A percentile compares a stretch with the other conserved stretches of the same genome.
Evolutionary conservation across 2,329 filamentous ascomycete species (phyloP).

Genomic region (Emmonsiellopsis sp.): DNA sequence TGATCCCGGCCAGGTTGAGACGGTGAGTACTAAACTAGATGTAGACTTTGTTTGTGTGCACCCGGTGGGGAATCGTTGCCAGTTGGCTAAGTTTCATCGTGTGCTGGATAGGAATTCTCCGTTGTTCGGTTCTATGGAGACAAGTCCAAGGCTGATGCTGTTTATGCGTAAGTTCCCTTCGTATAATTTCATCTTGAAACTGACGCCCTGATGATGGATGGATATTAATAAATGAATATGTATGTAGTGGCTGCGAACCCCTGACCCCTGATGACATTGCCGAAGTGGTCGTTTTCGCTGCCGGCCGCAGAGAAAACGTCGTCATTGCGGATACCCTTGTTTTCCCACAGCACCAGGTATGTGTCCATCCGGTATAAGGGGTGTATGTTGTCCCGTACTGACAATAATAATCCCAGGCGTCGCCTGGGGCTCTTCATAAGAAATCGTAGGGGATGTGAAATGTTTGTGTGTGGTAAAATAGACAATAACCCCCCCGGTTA

Average conservation of each 20-base stretch:
- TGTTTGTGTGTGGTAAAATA: too few relatives aligned
- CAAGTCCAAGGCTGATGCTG: conserved; percentile 78
- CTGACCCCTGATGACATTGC: conserved; percentile 86
- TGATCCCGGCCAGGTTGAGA: conserved; percentile 89
- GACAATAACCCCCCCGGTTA: too few relatives aligned
- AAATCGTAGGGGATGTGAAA: too few relatives aligned
- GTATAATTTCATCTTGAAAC: background rate
- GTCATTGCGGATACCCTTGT: conserved; percentile 80
- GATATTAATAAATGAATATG: background rate
- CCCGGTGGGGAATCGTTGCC: too few relatives aligned
- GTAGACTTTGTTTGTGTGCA: background rate
- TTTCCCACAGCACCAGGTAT: conserved; percentile 82
- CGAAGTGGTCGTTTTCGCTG: conserved; percentile 79
- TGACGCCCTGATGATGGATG: background rate
- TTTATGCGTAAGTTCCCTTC: conserved; percentile 60
- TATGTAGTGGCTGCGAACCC: conserved; percentile 60
- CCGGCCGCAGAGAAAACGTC: conserved; percentile 77
- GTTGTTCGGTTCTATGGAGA: conserved; percentile 83
- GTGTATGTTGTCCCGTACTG: background rate
- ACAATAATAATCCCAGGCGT: background rate
- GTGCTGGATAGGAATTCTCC: conserved; percentile 62
- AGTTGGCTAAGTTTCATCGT: too few relatives aligned
- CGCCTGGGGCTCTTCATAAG: too few relatives aligned
- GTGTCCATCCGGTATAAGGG: conserved; percentile 15
- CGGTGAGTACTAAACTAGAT: conserved; percentile 40